Conservation (phyloP, 768 basidiomycete species). For the Lactifluus pinguis region DNA sequence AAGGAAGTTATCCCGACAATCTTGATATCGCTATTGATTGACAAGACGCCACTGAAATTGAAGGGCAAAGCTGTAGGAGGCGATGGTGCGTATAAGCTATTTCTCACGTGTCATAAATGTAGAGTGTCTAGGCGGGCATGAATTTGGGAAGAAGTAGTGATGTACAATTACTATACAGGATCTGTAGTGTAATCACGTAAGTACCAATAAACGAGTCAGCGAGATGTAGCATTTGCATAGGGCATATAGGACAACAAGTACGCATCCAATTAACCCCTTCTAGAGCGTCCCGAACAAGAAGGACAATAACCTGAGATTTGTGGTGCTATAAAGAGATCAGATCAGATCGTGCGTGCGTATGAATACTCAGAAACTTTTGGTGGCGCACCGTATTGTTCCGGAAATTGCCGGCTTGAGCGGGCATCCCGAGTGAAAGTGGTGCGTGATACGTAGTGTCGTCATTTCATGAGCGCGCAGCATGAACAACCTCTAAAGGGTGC, state of each 20-base stretch:
- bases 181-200: constrained; percentile 13
- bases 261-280: constrained; percentile 1
- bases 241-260: not conserved
- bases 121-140: not conserved
- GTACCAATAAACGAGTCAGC: not conserved
- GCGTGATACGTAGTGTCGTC: not conserved
- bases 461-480: not conserved
- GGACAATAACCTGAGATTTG: constrained; percentile 15
- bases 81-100: too few relatives aligned
- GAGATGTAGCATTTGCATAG: not conserved
- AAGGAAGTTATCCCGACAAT: not conserved
- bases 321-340: constrained; percentile 9
- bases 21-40: not conserved
- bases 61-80: too few relatives aligned
- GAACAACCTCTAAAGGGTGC: not conserved
- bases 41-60: not conserved
- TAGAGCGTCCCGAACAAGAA: constrained; percentile 10
- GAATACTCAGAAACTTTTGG: not conserved
- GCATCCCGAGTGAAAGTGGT: not conserved
- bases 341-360: not conserved
- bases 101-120: not conserved
- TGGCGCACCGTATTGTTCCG: constrained; percentile 14
- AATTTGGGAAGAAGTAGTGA: not conserved
- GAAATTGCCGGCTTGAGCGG: constrained; percentile 12
- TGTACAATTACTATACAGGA: constrained; percentile 14